Evolutionary conservation across 2,329 filamentous ascomycete genomes (phyloP), one percentile per base, ranked within the genome.

Genomic region (Talaromyces sp.): DNA sequence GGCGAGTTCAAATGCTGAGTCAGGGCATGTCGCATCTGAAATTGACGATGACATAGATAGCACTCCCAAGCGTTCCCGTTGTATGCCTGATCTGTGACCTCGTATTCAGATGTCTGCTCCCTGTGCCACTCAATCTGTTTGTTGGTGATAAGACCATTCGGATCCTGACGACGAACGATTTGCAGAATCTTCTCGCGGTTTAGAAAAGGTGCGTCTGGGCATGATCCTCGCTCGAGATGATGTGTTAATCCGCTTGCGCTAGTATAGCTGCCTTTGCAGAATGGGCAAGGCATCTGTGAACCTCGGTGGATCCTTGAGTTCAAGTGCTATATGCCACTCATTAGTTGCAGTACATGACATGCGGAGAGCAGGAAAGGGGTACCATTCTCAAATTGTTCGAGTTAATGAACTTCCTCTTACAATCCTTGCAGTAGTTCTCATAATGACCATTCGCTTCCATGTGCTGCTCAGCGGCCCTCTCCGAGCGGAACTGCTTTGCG

Each of bases 171-270:
- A 2, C 80, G 79, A 8, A 88, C 73, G 11, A 79, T 71, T 0
- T 71, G 67, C 71, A 83, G 83, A 3, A 89, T 77, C 2, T 68
- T 73, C 10, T 85, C 80, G 10, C 83, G 82, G 70, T 84, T 81
- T 1, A 87, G 50, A 2, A 68, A 62, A 0, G 71, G 74, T 0
- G 84, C 83, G 0, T 73, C 72, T 0, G 80, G 79, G 60, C 87
- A 90, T 0, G 78, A 73, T n/a, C 83, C 83, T 0, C 70, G 74
- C 68, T 90, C 87, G 0, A 89, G 73, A 67, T 90, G 85, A 70
- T 87, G 79, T 0, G 77, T 71, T 4, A 89, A 68, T 3, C 85
- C 87, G 0, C 82, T 85, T 1, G 86, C 85, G 0, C 83, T 82
- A 10, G 80, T 75, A 66, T 79, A 85, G 2, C 9, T 33, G 2